Base-by-base conservation (phyloP, 2,329 filamentous ascomycete genomes). In the Cladobotryum mycophilum region DNA sequence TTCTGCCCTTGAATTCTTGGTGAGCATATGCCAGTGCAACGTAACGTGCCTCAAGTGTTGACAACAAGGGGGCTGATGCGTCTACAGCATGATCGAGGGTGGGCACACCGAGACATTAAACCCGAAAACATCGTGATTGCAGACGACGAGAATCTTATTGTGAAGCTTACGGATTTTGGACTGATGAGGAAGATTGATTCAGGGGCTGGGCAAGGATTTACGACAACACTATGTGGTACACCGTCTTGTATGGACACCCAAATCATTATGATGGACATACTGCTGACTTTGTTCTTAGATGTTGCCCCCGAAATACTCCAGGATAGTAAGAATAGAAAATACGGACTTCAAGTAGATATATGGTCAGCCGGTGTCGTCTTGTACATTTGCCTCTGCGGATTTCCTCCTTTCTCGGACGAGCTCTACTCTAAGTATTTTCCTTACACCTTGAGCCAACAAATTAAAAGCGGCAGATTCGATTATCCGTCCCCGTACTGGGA, bases 401-500 rank as follows among this genome's bases (percentile, higher is more conserved):
- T 87, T 85, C 86, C 86, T 45, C 87, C 87, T 45, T 90, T 91
- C 75, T 89, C 88, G 0, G 90, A 96, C 61, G 90, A 96, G 68
- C 79, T 96, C 1, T 86, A 83, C 68, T 81, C 80, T 1, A 68
- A 67, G 33, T 82, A 91, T 18, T 89, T 89, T 57, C 90, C 90
- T 2, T 95, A 86, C 64, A 87, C 78, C 0, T 74, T 96, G 12
- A 12, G 8, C 13, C 41, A 95, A 58, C 90, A 96, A 70, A 96
- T 96, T 68, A 89, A 85, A 65, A 76, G 79, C 66, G 90, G 86
- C 22, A 78, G 81, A n/a, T 95, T 93, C 62, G 86, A 93, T 67
- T 96, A 95, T 61, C 89, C 90, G 1, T 91, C 87, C 2, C 90
- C 90, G 1, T 95, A 95, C 68, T 96, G 90, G 90, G 89, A 95